phyloP scores from a whole-genome alignment of 2,329 filamentous ascomycete species.

The Phyllosticta citriasiana region DNA sequence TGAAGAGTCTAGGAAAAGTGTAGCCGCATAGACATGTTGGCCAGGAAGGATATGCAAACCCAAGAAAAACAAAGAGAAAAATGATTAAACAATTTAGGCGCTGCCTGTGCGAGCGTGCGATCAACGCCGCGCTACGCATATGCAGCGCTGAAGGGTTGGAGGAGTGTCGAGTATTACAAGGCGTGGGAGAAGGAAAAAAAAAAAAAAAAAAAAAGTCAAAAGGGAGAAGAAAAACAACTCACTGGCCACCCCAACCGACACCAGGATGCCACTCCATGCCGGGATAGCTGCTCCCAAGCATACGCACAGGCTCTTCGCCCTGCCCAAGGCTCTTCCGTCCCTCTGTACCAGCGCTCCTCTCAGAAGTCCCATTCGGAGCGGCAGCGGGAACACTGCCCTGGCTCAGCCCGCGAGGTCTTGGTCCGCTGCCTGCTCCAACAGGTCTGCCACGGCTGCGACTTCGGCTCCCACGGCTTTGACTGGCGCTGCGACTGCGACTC shows the following conservation, averaged over 20 bases:
- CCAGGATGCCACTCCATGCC: constrained; percentile 59
- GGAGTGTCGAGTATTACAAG: too few relatives aligned
- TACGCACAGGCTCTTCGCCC: constrained; percentile 39
- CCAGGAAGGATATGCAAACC: too few relatives aligned
- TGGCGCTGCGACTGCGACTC: background rate
- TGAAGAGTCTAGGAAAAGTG: too few relatives aligned
- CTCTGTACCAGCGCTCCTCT: constrained; percentile 21
- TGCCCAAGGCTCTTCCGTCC: background rate
- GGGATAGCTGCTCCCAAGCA: constrained; percentile 60
- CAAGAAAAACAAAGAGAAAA: too few relatives aligned
- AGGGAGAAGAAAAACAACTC: background rate
- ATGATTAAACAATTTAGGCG: too few relatives aligned
- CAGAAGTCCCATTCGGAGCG: constrained; percentile 19
- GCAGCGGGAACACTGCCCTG: background rate
- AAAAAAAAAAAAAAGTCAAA: too few relatives aligned
- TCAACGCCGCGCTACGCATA: too few relatives aligned
- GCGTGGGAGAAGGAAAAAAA: too few relatives aligned
- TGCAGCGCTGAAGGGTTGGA: too few relatives aligned
- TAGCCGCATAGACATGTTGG: too few relatives aligned
- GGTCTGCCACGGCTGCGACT: background rate
- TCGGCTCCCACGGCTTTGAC: background rate
- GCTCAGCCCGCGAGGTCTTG: constrained; percentile 21
- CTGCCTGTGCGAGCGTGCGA: too few relatives aligned
- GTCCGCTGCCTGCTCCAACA: constrained; percentile 6
- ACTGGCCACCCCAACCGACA: constrained; percentile 21